Conservation (phyloP, 2,329 filamentous ascomycete species). For the Cladophialophora immunda region DNA sequence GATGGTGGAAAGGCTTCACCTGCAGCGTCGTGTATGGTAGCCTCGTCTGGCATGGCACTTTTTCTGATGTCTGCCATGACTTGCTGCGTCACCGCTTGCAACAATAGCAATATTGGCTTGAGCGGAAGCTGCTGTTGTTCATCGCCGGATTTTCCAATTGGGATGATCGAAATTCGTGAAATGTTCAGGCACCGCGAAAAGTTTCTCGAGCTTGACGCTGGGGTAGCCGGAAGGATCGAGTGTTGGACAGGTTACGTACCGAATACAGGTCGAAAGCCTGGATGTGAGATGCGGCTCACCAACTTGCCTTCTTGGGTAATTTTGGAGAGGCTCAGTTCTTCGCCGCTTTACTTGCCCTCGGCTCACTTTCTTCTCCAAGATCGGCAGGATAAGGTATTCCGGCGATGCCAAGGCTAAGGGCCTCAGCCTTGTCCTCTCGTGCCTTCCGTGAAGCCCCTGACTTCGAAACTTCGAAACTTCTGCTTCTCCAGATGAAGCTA, state of each 20-base stretch:
- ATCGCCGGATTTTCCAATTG: background rate
- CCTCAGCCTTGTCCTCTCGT: too few relatives aligned
- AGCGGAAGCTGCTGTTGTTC: background rate
- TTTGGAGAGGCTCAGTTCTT: background rate
- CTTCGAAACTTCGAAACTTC: too few relatives aligned
- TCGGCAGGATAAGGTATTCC: too few relatives aligned
- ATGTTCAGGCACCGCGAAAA: background rate
- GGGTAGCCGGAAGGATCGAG: background rate
- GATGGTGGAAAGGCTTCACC: constrained; percentile 51
- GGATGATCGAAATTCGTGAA: background rate
- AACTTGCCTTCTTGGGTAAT: too few relatives aligned
- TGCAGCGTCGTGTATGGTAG: constrained; percentile 43
- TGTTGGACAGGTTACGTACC: background rate
- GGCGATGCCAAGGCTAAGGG: too few relatives aligned
- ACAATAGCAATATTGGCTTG: background rate
- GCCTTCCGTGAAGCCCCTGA: too few relatives aligned
- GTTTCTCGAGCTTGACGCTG: background rate
- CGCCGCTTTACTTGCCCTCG: background rate
- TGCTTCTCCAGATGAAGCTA: too few relatives aligned
- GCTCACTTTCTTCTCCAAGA: background rate
- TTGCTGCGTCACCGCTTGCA: background rate
- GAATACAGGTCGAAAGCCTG: background rate
- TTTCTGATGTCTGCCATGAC: constrained; percentile 5
- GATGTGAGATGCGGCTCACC: background rate
- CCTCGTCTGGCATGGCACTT: background rate